Evolutionary conservation across 768 basidiomycete genomes (phyloP).

Genomic region (Rhodotorula diobovata): DNA sequence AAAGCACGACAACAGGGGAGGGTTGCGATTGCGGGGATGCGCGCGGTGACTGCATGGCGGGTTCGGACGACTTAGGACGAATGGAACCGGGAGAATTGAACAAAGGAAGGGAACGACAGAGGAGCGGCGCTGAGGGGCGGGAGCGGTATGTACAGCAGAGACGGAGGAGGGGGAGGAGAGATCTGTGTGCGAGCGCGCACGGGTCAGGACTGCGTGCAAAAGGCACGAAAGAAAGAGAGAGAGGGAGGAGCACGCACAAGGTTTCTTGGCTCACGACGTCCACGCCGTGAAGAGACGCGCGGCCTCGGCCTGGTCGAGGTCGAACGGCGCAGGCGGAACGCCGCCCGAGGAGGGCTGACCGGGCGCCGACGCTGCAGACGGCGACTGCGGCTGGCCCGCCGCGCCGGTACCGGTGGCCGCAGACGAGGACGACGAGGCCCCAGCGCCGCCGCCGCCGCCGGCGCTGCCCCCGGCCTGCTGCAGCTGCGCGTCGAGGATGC

Average conservation of each 20-base stretch:
- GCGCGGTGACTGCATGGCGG: too few species aligned
- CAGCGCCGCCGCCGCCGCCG: too few species aligned
- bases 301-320: conserved; percentile 32
- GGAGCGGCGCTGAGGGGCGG: too few species aligned
- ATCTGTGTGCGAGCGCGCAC: not conserved
- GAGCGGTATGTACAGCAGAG: not conserved
- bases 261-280: conserved; percentile 4
- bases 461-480: not conserved
- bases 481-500: conserved; percentile 15
- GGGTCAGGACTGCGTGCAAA: too few species aligned
- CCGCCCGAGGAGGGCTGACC: not conserved
- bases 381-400: not conserved
- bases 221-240: not conserved
- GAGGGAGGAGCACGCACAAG: not conserved
- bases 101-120: not conserved
- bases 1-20: too few species aligned
- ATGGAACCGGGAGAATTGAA: not conserved
- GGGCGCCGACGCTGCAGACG: not conserved
- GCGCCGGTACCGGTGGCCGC: not conserved
- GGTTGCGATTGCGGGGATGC: too few species aligned
- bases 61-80: too few species aligned
- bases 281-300: conserved; percentile 32
- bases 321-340: not conserved
- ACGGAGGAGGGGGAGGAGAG: too few species aligned
- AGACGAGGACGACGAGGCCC: too few species aligned